Evolutionary conservation across 2,329 filamentous ascomycete species (phyloP).

Genomic region (Lasiodiplodia theobromae): DNA sequence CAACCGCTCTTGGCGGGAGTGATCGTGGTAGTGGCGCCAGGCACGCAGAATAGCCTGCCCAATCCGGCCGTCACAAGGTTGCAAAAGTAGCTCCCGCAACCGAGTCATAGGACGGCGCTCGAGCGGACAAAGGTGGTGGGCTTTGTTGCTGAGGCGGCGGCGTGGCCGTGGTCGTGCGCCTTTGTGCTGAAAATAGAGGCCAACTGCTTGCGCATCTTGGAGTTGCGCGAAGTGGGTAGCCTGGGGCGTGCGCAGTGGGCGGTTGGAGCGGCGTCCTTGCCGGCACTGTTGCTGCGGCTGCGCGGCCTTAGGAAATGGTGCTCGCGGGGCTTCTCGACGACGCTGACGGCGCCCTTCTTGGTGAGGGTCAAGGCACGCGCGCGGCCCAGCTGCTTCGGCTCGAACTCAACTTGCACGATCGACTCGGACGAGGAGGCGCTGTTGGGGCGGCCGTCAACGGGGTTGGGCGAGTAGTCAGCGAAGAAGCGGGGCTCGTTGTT

Average conservation of each 20-base stretch:
- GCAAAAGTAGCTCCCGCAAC: conserved; percentile 11
- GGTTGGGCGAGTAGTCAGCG: neutral
- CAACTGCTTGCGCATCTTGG: conserved; percentile 26
- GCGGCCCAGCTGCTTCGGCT: conserved; percentile 21
- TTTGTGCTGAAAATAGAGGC: conserved; percentile 19
- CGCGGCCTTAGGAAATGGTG: conserved; percentile 15
- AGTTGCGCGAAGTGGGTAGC: conserved; percentile 1
- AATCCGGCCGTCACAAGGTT: neutral
- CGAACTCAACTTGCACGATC: conserved; percentile 3
- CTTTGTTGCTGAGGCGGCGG: neutral
- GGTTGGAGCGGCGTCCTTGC: neutral
- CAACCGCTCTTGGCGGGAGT: conserved; percentile 24
- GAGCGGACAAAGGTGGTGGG: conserved; percentile 7
- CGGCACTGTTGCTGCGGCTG: conserved; percentile 14
- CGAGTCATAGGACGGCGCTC: conserved; percentile 18
- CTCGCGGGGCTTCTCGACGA: conserved; percentile 16
- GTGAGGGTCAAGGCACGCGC: conserved; percentile 1
- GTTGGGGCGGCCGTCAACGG: neutral
- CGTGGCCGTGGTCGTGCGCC: neutral
- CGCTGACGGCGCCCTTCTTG: conserved; percentile 22
- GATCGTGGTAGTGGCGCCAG: neutral
- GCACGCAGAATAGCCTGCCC: neutral
- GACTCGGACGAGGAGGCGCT: neutral
- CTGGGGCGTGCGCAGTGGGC: neutral
- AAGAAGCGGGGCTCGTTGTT: conserved; percentile 19